Evolutionary conservation across 345 rosid genomes (phyloP).

Genomic region (Schrenkiella parvula): DNA sequence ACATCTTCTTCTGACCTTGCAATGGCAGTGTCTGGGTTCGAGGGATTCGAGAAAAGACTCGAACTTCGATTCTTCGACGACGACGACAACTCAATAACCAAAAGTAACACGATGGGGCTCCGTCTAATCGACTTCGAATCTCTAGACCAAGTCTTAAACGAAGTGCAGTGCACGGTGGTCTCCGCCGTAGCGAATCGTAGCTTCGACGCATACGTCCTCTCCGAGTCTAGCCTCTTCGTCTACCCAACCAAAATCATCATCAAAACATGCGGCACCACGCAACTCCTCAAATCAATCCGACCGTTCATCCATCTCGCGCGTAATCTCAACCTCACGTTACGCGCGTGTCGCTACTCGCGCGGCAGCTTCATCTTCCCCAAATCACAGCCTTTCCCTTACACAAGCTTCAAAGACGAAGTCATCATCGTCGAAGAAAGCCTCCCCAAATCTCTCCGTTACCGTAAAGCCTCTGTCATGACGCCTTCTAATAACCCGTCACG

Average conservation of each 20-base stretch:
- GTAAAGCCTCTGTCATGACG: slow-evolving; percentile 71
- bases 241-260: slow-evolving; percentile 93
- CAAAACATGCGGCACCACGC: slow-evolving; percentile 99
- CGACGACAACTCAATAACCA: slow-evolving; percentile 36
- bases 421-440: slow-evolving; percentile 54
- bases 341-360: slow-evolving; percentile 68
- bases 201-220: slow-evolving; percentile 90
- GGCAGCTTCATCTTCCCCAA: slow-evolving; percentile 92
- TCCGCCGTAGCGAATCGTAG: slow-evolving; percentile 82
- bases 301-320: slow-evolving; percentile 64
- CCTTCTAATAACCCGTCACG: slow-evolving; percentile 58
- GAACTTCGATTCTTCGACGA: slow-evolving; percentile 78
- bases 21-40: slow-evolving; percentile 97
- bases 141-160: slow-evolving; percentile 51
- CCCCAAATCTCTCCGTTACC: slow-evolving; percentile 49
- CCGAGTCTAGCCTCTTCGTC: slow-evolving; percentile 92
- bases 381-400: slow-evolving; percentile 85
- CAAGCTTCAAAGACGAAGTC: slow-evolving; percentile 80
- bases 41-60: slow-evolving; percentile 94
- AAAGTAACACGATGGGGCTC: slow-evolving; percentile 47
- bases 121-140: slow-evolving; percentile 70
- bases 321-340: slow-evolving; percentile 53
- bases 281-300: slow-evolving; percentile 83
- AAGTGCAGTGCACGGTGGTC: slow-evolving; percentile 94
- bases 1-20: background rate